Base-by-base conservation (phyloP, 1,284 basidiomycete genomes). In the Hypsizygus ulmarius region DNA sequence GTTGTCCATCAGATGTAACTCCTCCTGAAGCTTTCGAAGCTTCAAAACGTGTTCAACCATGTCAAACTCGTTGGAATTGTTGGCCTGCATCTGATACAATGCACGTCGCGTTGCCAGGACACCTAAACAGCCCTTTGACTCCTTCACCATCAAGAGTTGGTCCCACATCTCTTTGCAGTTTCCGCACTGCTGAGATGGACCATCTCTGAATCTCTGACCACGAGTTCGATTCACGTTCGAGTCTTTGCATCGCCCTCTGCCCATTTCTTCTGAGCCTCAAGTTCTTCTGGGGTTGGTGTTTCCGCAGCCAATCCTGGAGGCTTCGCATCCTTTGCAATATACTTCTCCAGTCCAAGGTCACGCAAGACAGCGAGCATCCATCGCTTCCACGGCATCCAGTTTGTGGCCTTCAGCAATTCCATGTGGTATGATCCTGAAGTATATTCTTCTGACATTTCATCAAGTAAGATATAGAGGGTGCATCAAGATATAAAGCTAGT, bases 101-200 rank as follows among this genome's bases (percentile, higher is more conserved):
- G 50, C 43, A 2, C 56, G 43, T 3, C 56, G 34, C 5, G 58
- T 53, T 12, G 55, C 51, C 9, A 64, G 41, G 7, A 62, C 40
- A 25, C 60, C 55, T 7, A 61, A 43, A 27, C 44, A 39, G 7
- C 61, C 57, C 36, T 59, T 57, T 10, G 47, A 51, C 47, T 63
- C 60, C 50, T 63, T 62, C 6, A 61, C 63, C 25, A 43, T 55
- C 2, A 45, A 51, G 2, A 64, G 48, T 44, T 62, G 62, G 33
- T 47, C 36, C 62, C 62, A 64, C 56, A 63, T 63, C 39, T 59
- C 8, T 30, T 30, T 18, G 57, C 59, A 3, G 59, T 61, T 45
- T 61, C 54, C 5, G 47, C 15, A 37, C 62, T 56, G 10, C 57
- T 45, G 19, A 64, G 27, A 25, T 25, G 21, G 21, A 25, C 21